Percentiles rank a stretch among this genome's conserved stretches.
Evolutionary conservation across 2,329 filamentous ascomycete species (phyloP).

Genomic region (Lasiodiplodia sp.): DNA sequence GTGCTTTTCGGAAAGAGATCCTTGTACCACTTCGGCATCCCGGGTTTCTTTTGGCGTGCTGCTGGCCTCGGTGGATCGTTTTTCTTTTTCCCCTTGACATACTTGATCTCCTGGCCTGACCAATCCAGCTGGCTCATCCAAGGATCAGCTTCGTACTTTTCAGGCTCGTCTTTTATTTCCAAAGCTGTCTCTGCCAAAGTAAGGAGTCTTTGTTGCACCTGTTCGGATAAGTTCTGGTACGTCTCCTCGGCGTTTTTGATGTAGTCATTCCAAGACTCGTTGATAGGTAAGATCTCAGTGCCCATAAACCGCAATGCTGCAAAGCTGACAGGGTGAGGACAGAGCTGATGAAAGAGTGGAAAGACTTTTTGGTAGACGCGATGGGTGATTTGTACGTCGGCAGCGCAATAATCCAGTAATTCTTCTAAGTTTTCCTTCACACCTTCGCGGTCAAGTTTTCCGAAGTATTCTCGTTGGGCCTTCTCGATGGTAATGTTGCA

Average conservation of each 20-base stretch:
- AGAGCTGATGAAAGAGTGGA: slow-evolving; percentile 84
- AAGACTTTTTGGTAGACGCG: slow-evolving; percentile 94
- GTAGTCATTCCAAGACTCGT: slow-evolving; percentile 87
- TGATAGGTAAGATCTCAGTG: slow-evolving; percentile 88
- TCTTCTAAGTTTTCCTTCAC: slow-evolving; percentile 77
- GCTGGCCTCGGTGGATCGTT: slow-evolving; percentile 77
- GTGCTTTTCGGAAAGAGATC: slow-evolving; percentile 78
- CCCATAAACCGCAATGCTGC: slow-evolving; percentile 92
- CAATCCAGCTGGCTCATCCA: slow-evolving; percentile 96
- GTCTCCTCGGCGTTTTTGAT: slow-evolving; percentile 83
- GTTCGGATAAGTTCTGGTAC: slow-evolving; percentile 77
- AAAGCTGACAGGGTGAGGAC: slow-evolving; percentile 97
- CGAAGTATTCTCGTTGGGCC: slow-evolving; percentile 83
- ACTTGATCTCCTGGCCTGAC: slow-evolving; percentile 89
- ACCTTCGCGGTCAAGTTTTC: slow-evolving; percentile 75
- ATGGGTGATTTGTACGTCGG: slow-evolving; percentile 92
- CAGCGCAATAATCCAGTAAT: slow-evolving; percentile 91
- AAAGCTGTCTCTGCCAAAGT: slow-evolving; percentile 79
- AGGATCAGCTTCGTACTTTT: slow-evolving; percentile 78
- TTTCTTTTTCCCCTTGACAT: slow-evolving; percentile 92
- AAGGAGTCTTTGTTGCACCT: slow-evolving; percentile 78
- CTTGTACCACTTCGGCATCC: slow-evolving; percentile 96
- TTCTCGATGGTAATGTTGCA: slow-evolving; percentile 93
- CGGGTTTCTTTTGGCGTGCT: slow-evolving; percentile 88
- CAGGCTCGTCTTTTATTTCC: slow-evolving; percentile 71